phyloP scores from a whole-genome alignment of 2,329 filamentous ascomycete genomes.

The Ramichloridium luteum region DNA sequence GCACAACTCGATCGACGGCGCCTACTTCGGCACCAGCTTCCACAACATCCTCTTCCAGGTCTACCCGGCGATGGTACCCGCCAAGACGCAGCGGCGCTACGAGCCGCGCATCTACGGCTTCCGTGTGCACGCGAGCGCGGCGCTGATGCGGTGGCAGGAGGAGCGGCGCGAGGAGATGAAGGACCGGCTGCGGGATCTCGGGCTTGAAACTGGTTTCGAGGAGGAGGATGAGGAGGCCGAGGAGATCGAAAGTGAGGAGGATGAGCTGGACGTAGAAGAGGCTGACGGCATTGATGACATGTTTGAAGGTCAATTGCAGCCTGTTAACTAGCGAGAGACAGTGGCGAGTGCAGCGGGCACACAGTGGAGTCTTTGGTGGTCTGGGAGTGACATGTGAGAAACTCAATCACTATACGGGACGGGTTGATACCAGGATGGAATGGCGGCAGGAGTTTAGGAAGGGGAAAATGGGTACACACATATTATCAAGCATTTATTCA shows the following conservation, averaged over 20 bases:
- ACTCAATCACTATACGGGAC: too few relatives aligned
- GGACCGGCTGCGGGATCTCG: conserved; percentile 54
- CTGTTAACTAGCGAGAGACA: conserved; percentile 10
- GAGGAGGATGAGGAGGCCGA: conserved; percentile 50
- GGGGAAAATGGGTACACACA: too few relatives aligned
- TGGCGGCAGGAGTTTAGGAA: too few relatives aligned
- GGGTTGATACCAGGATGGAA: too few relatives aligned
- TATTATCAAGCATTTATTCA: too few relatives aligned
- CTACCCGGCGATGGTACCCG: conserved; percentile 77
- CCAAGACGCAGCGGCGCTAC: conserved; percentile 77
- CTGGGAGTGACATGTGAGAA: too few relatives aligned
- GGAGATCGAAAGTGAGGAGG: conserved; percentile 46
- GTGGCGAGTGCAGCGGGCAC: too few relatives aligned
- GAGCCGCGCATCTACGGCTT: conserved; percentile 89
- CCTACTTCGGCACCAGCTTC: conserved; percentile 96
- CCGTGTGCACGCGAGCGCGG: conserved; percentile 80
- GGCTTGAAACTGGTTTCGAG: conserved; percentile 68
- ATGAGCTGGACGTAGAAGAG: conserved; percentile 50
- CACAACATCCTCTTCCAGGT: conserved; percentile 99
- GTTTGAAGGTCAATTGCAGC: conserved; percentile 23
- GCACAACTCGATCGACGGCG: conserved; percentile 88
- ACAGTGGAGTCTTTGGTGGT: too few relatives aligned
- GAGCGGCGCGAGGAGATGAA: conserved; percentile 71
- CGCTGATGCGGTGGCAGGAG: conserved; percentile 85
- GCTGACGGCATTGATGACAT: conserved; percentile 39